phyloP scores from a whole-genome alignment of 2,329 filamentous ascomycete species.

The Fusarium foetens region DNA sequence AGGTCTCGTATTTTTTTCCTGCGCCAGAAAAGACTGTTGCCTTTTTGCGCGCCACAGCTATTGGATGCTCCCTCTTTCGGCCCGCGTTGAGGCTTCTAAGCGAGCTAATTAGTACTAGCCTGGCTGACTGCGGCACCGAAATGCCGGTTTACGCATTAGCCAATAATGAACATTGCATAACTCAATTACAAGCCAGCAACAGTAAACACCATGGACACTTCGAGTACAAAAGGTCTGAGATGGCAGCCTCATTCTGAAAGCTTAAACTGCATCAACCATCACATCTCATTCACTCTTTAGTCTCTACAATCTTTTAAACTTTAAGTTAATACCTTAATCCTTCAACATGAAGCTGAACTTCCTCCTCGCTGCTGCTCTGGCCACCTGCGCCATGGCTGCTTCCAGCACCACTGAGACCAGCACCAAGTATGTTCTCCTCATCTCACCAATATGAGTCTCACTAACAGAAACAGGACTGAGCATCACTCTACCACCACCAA shows the following conservation, averaged over 20 bases:
- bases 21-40: not conserved
- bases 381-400: slow-evolving; percentile 3
- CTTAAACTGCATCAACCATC: not conserved
- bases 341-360: slow-evolving; percentile 25
- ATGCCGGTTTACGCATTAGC: slow-evolving; percentile 20
- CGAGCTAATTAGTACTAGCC: not conserved
- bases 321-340: not conserved
- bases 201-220: not conserved
- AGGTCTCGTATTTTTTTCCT: not conserved
- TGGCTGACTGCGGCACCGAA: slow-evolving; percentile 5
- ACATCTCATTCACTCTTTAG: not conserved
- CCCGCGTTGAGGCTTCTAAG: not conserved
- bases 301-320: not conserved
- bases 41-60: not conserved
- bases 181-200: not conserved
- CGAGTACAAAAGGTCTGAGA: not conserved
- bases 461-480: not conserved
- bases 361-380: slow-evolving; percentile 10
- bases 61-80: not conserved
- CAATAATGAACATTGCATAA: not conserved
- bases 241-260: not conserved
- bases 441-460: accelerated
- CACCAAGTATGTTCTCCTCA: not conserved
- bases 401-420: slow-evolving; percentile 6
- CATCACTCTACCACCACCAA: not conserved